Evolutionary conservation across 768 basidiomycete species (phyloP), one percentile per base, ranked within the genome.

Genomic region (Leccinum barrowsii): DNA sequence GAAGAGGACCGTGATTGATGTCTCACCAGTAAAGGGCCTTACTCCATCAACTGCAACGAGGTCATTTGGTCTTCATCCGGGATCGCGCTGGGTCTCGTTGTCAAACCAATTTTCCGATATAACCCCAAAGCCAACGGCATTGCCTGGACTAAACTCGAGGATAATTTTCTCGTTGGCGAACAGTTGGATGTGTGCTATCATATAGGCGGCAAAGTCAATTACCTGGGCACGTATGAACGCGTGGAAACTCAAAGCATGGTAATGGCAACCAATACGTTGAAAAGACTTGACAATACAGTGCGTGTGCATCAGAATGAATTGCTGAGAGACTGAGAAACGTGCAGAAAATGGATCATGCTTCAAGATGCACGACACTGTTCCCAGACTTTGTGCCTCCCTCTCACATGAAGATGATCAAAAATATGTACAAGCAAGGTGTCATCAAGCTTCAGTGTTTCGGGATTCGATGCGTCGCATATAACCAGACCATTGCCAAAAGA

Each of bases 151-250:
- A 59, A 59, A 47, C 2, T 59, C 17, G 8, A 54, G 26, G 44
- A 55, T 12, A 4, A 13, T 30, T 67, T 71, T 15, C 48, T 54
- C 13, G 37, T 52, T 35, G 61, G 56, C 35, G 54, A 62, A 47
- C 60, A 26, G 24, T 52, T 71, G 59, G 71, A 69, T 35, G 24
- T 67, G 11, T 71, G 61, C 53, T 61, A n/a, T 51, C 19, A 47
- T 24, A 35, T 50, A 15, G 24, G 52, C 21, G 55, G 56, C 2
- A 49, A 10, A 22, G 50, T 37, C 40, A 52, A 59, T 32, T 70
- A 70, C 51, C 40, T 73, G 17, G 70, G 70, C 7, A 71, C 67
- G 34, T 71, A 71, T 52, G 65, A 73, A 58, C 52, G 69, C 30
- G 52, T 58, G 30, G 61, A 58, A 54, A 54, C 48, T 11, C 49